phyloP scores from a whole-genome alignment of 23 red algal species.

The Gracilaria caudata region DNA sequence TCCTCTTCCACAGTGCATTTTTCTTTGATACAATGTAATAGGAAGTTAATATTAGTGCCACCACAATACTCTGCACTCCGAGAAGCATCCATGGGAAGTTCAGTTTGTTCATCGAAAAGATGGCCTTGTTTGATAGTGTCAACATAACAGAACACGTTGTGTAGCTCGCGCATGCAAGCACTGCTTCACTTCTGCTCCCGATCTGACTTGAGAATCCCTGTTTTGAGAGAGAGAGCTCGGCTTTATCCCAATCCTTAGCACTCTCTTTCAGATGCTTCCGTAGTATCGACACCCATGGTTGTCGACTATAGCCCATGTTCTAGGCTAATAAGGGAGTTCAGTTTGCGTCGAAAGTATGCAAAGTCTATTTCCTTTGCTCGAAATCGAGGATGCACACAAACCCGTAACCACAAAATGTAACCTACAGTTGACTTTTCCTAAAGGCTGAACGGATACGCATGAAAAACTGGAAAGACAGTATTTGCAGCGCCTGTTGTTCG shows the following conservation, averaged over 20 bases:
- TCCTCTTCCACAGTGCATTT: neutral
- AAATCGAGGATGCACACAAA: neutral
- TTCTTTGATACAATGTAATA: conserved; percentile 1
- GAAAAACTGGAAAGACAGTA: neutral
- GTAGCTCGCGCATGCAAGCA: conserved; percentile 41
- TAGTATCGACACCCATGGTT: conserved; percentile 10
- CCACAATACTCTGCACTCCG: conserved; percentile 54
- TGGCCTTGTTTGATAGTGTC: conserved; percentile 82
- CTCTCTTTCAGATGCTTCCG: conserved; percentile 16
- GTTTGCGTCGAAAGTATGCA: too few species aligned
- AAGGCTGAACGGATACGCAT: neutral
- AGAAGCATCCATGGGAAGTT: conserved; percentile 82
- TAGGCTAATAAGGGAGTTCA: neutral
- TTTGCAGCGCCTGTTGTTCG: neutral
- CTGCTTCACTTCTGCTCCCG: conserved; percentile 22
- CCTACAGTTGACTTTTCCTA: neutral
- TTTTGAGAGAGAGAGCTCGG: neutral
- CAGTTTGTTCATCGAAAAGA: conserved; percentile 72
- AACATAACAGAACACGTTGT: conserved; percentile 46
- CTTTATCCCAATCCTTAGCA: conserved; percentile 6
- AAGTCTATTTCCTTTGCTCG: neutral
- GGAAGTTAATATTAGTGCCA: conserved; percentile 26
- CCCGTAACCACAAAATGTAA: neutral
- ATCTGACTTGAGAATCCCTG: neutral
- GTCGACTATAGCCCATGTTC: neutral